Evolutionary conservation across 2,329 filamentous ascomycete species (phyloP).

Genomic region (Xylaria sp.): DNA sequence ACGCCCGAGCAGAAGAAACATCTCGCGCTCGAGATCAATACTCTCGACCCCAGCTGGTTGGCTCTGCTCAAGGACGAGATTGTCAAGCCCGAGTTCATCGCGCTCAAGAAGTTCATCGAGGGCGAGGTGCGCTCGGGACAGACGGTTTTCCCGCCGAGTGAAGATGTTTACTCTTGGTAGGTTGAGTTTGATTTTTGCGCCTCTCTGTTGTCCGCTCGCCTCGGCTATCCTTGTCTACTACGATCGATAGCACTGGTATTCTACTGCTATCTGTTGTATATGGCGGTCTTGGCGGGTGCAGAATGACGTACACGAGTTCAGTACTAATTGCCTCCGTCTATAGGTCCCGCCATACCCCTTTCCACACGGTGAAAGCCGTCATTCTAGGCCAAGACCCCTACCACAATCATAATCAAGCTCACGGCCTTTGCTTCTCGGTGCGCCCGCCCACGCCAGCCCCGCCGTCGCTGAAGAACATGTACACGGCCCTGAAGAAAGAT

Average conservation of each 20-base stretch:
- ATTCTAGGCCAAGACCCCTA: constrained; percentile 97
- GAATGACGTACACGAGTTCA: neutral
- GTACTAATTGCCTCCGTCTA: neutral
- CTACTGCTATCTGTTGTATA: too few species aligned
- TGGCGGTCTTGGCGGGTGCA: neutral
- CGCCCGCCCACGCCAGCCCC: constrained; percentile 86
- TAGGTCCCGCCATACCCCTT: constrained; percentile 92
- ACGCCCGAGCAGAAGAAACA: constrained; percentile 81
- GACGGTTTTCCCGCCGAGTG: constrained; percentile 83
- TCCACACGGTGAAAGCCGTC: constrained; percentile 87
- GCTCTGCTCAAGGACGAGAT: constrained; percentile 87
- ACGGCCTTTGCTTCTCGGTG: constrained; percentile 95
- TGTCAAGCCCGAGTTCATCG: constrained; percentile 77
- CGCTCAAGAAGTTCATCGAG: constrained; percentile 85
- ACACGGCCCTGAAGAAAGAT: constrained; percentile 83
- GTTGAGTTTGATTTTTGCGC: constrained; percentile 30
- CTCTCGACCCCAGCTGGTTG: constrained; percentile 90
- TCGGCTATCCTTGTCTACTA: neutral
- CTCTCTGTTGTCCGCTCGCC: neutral
- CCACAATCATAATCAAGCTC: constrained; percentile 93
- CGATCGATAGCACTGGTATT: neutral
- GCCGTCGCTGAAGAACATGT: constrained; percentile 92
- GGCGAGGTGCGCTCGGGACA: constrained; percentile 74
- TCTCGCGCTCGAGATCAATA: constrained; percentile 88
- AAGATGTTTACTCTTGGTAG: constrained; percentile 95